Evolutionary conservation across 2,329 filamentous ascomycete genomes (phyloP), one percentile per base, ranked within the genome.

Genomic region (Aureobasidium vineae): DNA sequence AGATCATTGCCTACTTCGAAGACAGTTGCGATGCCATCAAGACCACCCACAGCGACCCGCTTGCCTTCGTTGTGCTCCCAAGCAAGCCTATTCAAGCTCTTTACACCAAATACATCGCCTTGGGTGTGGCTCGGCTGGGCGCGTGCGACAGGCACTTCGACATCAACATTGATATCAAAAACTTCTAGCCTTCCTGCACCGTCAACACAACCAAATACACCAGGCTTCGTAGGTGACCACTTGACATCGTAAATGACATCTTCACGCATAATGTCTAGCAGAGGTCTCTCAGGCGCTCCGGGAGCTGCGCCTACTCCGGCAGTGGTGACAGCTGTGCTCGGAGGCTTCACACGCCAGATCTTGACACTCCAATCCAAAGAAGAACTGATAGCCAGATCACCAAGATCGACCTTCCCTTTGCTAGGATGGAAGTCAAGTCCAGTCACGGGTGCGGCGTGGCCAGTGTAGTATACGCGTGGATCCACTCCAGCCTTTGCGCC

Each of bases 291-390:
- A 0, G 79, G 75, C 69, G 85, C 81, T 16, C 80, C 71, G 23
- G 68, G 66, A 33, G 67, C 66, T 11, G 40, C 40, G 11, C 66
- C 64, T 19, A 57, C 59, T 38, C 63, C 64, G 21, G 61, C 60
- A 47, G 66, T 64, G 13, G 68, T 63, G 6, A 69, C 63, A n/a
- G 68, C 68, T 31, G 64, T 69, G 65, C 68, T 69, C 1, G 91
- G 90, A 1, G 91, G 89, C 47, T 92, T 90, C 16, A 96, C 90
- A 77, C 95, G 95, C 95, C 95, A 99, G 19, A 99, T 82, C 79
- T 96, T 97, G 71, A 97, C 92, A 71, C 90, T 96, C 95, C 95
- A 99, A 80, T 99, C 95, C 8, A 99, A 83, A 50, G 90, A 94
- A 4, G 91, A 90, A n/a, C 90, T 93, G 59, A 99, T 85, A 67